Conservation (phyloP, 345 rosid genomes). For the Populus davidiana region DNA sequence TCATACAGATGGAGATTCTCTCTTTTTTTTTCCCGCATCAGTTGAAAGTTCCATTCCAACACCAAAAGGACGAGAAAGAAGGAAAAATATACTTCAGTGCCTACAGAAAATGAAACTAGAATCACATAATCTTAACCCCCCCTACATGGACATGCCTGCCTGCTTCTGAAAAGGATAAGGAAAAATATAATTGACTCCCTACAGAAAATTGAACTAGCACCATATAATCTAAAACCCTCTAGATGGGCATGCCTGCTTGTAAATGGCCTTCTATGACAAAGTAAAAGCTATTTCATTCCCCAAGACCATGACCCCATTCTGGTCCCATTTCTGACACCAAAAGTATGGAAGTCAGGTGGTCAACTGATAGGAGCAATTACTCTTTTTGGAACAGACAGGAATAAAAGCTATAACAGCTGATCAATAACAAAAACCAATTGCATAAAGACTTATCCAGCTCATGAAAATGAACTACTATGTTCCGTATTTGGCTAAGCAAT, state of each 20-base stretch:
- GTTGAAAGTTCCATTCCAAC: not conserved
- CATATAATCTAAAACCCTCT: not conserved
- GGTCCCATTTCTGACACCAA: not conserved
- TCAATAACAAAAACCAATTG: not conserved
- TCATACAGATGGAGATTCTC: not conserved
- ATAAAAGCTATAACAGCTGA: not conserved
- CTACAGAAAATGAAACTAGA: not conserved
- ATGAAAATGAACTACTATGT: not conserved
- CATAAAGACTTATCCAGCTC: not conserved
- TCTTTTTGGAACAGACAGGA: not conserved
- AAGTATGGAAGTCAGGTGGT: not conserved
- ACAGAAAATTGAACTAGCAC: not conserved
- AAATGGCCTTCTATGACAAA: not conserved
- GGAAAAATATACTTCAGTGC: not conserved
- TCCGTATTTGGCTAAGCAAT: not conserved
- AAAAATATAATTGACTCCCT: not conserved
- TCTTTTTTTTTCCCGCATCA: not conserved
- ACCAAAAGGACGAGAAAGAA: not conserved
- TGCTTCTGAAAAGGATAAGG: not conserved
- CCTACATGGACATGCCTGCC: not conserved
- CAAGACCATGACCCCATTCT: not conserved
- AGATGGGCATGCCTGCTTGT: not conserved
- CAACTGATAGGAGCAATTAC: not conserved
- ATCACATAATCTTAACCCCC: not conserved
- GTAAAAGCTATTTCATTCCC: not conserved